Evolutionary conservation across 2,329 filamentous ascomycete genomes (phyloP).

Genomic region (Aspergillus sp.): DNA sequence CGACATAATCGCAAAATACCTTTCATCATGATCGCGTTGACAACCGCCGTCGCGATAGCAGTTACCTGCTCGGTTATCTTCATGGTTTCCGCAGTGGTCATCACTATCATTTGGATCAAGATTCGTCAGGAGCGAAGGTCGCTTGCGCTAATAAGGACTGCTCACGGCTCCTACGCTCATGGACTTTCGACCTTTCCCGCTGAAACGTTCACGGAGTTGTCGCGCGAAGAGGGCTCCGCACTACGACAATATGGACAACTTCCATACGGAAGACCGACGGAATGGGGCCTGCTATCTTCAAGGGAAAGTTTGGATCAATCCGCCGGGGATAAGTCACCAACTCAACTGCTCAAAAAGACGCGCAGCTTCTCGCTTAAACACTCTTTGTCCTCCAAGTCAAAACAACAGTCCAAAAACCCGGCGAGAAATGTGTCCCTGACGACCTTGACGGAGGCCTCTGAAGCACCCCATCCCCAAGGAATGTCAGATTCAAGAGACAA

Average conservation of each 20-base stretch:
- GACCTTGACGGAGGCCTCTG: conserved; percentile 31
- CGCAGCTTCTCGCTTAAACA: conserved; percentile 35
- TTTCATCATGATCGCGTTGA: conserved; percentile 33
- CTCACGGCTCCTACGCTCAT: conserved; percentile 21
- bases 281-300: conserved; percentile 37
- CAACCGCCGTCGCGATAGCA: conserved; percentile 35
- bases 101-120: conserved; percentile 36
- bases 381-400: conserved; percentile 29
- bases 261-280: conserved; percentile 34
- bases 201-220: conserved; percentile 33
- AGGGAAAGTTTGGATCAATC: conserved; percentile 28
- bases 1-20: background rate
- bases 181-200: conserved; percentile 23
- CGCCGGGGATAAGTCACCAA: conserved; percentile 22
- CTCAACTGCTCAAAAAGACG: conserved; percentile 27
- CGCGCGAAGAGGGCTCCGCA: conserved; percentile 31
- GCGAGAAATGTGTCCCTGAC: conserved; percentile 33
- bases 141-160: conserved; percentile 24
- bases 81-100: conserved; percentile 32
- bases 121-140: conserved; percentile 35
- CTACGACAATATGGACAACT: conserved; percentile 35
- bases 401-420: conserved; percentile 28
- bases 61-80: conserved; percentile 35
- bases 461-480: conserved; percentile 19
- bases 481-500: conserved; percentile 28